Evolutionary conservation across 148 eudicot species (phyloP).

Genomic region (Heliosperma pusillum): DNA sequence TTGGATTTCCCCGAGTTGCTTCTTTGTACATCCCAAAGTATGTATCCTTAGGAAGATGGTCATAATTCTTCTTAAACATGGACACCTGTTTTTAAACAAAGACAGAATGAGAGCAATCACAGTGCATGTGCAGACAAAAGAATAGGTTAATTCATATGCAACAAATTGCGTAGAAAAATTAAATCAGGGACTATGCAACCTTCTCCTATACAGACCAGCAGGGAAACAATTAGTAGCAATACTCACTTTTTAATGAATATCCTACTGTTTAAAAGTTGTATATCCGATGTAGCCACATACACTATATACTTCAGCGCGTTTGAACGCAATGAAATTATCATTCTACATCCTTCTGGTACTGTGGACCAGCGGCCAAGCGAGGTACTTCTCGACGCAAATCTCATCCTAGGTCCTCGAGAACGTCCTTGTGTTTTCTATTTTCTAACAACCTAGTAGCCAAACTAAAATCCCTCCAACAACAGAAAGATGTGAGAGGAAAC

Average conservation of each 20-base stretch:
- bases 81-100: conserved; percentile 47
- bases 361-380: background rate
- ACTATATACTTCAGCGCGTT: background rate
- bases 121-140: background rate
- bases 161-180: background rate
- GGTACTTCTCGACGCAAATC: background rate
- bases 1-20: conserved; percentile 83
- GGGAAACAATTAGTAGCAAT: background rate
- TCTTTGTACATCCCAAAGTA: conserved; percentile 92
- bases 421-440: background rate
- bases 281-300: background rate
- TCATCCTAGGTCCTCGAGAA: background rate
- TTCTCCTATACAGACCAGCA: background rate
- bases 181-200: background rate
- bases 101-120: conserved; percentile 1
- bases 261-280: background rate
- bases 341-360: no score
- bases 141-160: background rate
- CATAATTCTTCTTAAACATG: conserved; percentile 92
- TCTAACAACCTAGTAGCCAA: background rate
- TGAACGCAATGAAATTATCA: background rate
- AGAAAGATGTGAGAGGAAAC: background rate
- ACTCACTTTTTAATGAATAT: background rate
- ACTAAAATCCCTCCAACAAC: background rate
- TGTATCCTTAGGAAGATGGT: conserved; percentile 80